phyloP scores from a whole-genome alignment of 176 grass and related monocot species.

The Musa schizocarpa region DNA sequence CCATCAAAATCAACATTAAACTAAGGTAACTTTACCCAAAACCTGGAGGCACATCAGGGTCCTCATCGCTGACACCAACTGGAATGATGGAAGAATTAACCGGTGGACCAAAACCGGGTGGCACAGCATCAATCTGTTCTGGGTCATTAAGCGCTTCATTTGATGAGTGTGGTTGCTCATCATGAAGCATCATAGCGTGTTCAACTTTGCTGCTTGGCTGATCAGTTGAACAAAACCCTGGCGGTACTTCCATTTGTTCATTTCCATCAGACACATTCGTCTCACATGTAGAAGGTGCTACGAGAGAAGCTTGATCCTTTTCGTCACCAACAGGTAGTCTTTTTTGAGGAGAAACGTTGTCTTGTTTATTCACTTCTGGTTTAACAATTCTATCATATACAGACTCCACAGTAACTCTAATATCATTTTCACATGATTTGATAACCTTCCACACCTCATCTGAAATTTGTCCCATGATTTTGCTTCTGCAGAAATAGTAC shows the following conservation, averaged over 20 bases:
- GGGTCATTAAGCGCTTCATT: conserved; percentile 15
- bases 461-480: conserved; percentile 78
- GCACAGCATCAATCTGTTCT: conserved; percentile 25
- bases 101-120: background rate
- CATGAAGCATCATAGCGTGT: background rate
- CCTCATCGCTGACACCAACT: conserved; percentile 32
- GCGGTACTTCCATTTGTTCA: conserved; percentile 37
- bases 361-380: conserved; percentile 26
- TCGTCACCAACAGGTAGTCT: conserved; percentile 28
- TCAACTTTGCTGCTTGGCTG: conserved; percentile 22
- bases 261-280: conserved; percentile 28
- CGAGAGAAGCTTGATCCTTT: conserved; percentile 22
- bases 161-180: conserved; percentile 3
- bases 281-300: conserved; percentile 22
- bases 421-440: conserved; percentile 52
- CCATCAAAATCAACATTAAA: background rate
- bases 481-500: conserved; percentile 32
- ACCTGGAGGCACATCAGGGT: conserved; percentile 54
- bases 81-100: background rate
- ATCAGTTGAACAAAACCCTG: conserved; percentile 47
- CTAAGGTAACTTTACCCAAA: conserved; percentile 34
- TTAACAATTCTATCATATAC: conserved; percentile 56
- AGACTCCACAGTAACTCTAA: conserved; percentile 39
- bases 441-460: conserved; percentile 61
- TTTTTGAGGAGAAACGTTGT: conserved; percentile 26